A percentile compares a stretch with the other conserved stretches of the same genome.
These are phyloP conservation scores for Pleomassaria siparia DNA, from an alignment of 2,329 filamentous ascomycete species.

Conservation along the genomic window DNA sequence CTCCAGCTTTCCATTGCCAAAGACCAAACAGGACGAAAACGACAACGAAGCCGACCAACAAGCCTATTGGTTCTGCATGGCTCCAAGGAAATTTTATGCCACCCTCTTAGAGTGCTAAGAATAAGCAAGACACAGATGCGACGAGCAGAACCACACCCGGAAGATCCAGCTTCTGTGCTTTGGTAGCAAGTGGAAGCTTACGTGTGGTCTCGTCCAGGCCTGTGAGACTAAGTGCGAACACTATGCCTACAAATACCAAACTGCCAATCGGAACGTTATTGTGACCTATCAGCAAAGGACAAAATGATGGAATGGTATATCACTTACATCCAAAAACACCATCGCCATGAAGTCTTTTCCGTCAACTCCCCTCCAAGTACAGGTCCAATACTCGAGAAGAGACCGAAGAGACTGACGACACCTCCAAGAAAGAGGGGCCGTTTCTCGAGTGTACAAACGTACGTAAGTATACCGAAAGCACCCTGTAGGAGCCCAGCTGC, in stretches of 20 bases:
- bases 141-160: constrained; percentile 4
- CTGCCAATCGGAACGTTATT: constrained; percentile 44
- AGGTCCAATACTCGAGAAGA: constrained; percentile 38
- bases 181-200: constrained; percentile 20
- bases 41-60: constrained; percentile 45
- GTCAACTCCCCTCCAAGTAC: constrained; percentile 29
- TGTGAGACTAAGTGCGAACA: constrained; percentile 4
- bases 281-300: constrained; percentile 28
- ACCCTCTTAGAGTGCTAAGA: constrained; percentile 52
- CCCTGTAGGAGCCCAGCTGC: constrained; percentile 16
- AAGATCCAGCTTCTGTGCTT: constrained; percentile 20
- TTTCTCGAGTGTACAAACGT: constrained; percentile 33
- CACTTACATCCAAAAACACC: constrained; percentile 20
- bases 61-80: constrained; percentile 43
- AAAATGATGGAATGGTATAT: constrained; percentile 30
- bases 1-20: constrained; percentile 8
- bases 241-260: constrained; percentile 15
- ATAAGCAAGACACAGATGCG: constrained; percentile 31
- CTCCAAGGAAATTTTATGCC: constrained; percentile 48
- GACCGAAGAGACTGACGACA: constrained; percentile 31
- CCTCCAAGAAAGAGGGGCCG: constrained; percentile 39
- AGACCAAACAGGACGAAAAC: constrained; percentile 22
- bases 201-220: not conserved
- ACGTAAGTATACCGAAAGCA: constrained; percentile 10
- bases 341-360: constrained; percentile 11